Percentiles rank a stretch among this genome's conserved stretches.
phyloP scores from a whole-genome alignment of 140 eudicot species.

The Anethum foeniculum region DNA sequence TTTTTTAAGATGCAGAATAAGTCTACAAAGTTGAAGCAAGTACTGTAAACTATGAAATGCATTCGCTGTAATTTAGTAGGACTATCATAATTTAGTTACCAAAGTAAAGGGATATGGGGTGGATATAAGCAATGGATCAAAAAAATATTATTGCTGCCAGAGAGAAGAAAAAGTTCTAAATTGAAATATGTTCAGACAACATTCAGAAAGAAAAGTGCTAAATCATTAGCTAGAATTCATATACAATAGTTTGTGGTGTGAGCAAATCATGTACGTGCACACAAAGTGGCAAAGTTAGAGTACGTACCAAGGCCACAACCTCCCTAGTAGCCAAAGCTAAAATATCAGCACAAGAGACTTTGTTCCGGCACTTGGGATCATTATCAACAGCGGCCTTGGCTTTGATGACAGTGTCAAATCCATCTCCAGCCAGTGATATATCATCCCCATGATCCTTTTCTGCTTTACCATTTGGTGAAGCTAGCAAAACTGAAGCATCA shows the following conservation, averaged over 20 bases:
- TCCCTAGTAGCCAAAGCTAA: conserved; percentile 83
- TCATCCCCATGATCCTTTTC: conserved; percentile 66
- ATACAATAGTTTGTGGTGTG: neutral
- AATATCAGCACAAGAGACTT: conserved; percentile 87
- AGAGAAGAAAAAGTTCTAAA: neutral
- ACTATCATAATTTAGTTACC: too few relatives aligned
- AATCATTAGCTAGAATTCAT: neutral
- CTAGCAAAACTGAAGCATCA: conserved; percentile 64
- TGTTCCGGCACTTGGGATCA: conserved; percentile 44
- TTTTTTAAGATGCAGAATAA: neutral
- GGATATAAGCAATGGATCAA: neutral
- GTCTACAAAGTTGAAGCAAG: neutral
- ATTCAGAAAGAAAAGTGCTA: neutral
- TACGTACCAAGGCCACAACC: conserved; percentile 56
- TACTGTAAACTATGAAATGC: neutral
- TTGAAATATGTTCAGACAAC: neutral
- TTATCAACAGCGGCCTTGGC: conserved; percentile 74
- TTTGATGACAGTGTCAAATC: conserved; percentile 70
- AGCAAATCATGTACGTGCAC: neutral
- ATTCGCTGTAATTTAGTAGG: too few relatives aligned
- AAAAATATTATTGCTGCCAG: neutral
- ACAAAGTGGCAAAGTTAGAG: neutral
- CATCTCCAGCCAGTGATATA: conserved; percentile 73
- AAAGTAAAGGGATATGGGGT: too few relatives aligned
- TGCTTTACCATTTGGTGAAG: conserved; percentile 33